These are phyloP conservation scores for Nakazawaea anatomiae DNA, from an alignment of 805 yeast species.

Conservation along the genomic window DNA sequence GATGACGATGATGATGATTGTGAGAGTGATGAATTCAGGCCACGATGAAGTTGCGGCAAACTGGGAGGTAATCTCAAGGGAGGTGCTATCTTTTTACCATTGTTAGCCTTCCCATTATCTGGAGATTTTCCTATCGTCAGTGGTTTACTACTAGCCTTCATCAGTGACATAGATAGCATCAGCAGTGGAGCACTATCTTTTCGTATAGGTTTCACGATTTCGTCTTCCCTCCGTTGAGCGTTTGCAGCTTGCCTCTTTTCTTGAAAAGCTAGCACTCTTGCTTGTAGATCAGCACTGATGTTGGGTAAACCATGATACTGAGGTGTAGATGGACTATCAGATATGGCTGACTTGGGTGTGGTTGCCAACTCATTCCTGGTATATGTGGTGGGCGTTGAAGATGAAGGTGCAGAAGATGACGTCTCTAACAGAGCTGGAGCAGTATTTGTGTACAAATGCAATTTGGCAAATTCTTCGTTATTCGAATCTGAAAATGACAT, in stretches of 20 bases:
- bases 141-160: no score
- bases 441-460: slow-evolving; percentile 1
- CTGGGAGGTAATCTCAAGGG: slow-evolving; percentile 11
- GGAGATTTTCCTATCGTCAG: no score
- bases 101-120: background rate
- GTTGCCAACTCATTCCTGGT: background rate
- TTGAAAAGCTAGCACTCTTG: slow-evolving; percentile 81
- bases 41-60: slow-evolving; percentile 1
- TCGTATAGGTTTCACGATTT: background rate
- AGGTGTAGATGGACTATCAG: slow-evolving; percentile 17
- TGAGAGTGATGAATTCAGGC: background rate
- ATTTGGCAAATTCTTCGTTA: slow-evolving; percentile 1
- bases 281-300: slow-evolving; percentile 75
- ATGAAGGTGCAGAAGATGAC: background rate
- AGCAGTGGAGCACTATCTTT: background rate
- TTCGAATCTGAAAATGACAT: slow-evolving; percentile 2
- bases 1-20: background rate
- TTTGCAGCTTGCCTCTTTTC: slow-evolving; percentile 58
- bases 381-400: background rate
- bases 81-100: slow-evolving; percentile 5
- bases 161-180: background rate
- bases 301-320: slow-evolving; percentile 26
- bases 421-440: slow-evolving; percentile 4
- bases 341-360: slow-evolving; percentile 3
- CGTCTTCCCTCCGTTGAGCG: slow-evolving; percentile 12